Conservation (phyloP, 2,329 filamentous ascomycete species). For the Lasiodiplodia gonubiensis region DNA sequence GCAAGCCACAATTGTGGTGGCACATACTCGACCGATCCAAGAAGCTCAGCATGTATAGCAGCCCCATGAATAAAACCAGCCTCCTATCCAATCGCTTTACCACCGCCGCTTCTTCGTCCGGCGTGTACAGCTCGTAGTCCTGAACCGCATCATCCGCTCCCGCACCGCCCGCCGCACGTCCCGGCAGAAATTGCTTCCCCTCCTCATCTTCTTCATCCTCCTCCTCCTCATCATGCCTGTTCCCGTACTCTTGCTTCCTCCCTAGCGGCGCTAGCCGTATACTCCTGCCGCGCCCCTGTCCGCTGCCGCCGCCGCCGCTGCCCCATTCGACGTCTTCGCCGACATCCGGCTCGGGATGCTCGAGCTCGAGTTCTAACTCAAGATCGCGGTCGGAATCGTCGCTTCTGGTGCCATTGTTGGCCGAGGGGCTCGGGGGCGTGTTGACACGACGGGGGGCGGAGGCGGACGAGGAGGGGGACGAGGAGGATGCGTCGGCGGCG, state of each 20-base stretch:
- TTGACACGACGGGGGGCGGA: slow-evolving; percentile 5
- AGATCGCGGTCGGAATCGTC: neutral
- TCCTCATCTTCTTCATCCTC: slow-evolving; percentile 34
- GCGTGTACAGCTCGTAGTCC: slow-evolving; percentile 61
- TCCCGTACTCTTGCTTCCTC: neutral
- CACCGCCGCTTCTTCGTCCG: slow-evolving; percentile 74
- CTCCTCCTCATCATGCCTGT: slow-evolving; percentile 31
- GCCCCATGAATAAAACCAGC: slow-evolving; percentile 79
- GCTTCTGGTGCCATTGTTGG: neutral
- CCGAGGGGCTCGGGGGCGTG: neutral
- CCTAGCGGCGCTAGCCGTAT: slow-evolving; percentile 13
- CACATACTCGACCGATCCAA: slow-evolving; percentile 79
- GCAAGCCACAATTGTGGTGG: slow-evolving; percentile 11
- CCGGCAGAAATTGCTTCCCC: slow-evolving; percentile 20
- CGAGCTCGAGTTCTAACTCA: neutral
- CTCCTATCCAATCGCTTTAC: slow-evolving; percentile 76
- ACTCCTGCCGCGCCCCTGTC: neutral
- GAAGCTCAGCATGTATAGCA: slow-evolving; percentile 85
- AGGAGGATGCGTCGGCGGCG: slow-evolving; percentile 2
- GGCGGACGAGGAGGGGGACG: neutral
- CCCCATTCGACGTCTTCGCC: slow-evolving; percentile 19
- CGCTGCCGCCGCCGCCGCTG: neutral
- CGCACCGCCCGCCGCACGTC: neutral
- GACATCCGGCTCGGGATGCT: slow-evolving; percentile 6
- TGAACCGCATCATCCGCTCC: slow-evolving; percentile 35